Conservation (phyloP, 768 basidiomycete species). For the Stropharia rugosoannulata region DNA sequence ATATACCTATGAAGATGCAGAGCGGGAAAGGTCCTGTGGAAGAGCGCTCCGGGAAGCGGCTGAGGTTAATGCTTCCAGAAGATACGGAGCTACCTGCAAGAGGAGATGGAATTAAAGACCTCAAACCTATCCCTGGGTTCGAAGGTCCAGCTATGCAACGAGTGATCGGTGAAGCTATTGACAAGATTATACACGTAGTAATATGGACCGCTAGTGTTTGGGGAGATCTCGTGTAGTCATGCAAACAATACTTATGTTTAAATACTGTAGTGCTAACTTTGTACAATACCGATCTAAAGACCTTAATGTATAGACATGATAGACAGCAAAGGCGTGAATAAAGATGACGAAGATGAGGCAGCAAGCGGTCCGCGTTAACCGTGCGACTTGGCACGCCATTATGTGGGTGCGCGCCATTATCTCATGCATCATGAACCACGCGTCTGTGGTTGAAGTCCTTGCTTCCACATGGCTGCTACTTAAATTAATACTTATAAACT, state of each 20-base stretch:
- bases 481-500: too few species aligned
- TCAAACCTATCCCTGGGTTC: slow-evolving; percentile 55
- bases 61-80: slow-evolving; percentile 14
- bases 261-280: background rate
- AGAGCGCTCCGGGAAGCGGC: slow-evolving; percentile 18
- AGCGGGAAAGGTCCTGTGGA: slow-evolving; percentile 27
- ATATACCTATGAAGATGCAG: slow-evolving; percentile 34
- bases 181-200: slow-evolving; percentile 39
- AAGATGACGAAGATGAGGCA: too few species aligned
- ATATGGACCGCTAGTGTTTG: slow-evolving; percentile 58
- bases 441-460: too few species aligned
- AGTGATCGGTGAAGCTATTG: slow-evolving; percentile 40
- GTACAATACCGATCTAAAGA: too few species aligned
- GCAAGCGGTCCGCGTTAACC: too few species aligned
- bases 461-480: too few species aligned
- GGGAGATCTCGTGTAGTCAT: slow-evolving; percentile 38
- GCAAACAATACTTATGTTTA: background rate
- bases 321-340: too few species aligned
- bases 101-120: slow-evolving; percentile 1
- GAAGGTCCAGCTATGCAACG: slow-evolving; percentile 57
- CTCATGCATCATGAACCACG: too few species aligned
- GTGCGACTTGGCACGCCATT: too few species aligned
- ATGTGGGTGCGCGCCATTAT: too few species aligned
- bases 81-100: background rate
- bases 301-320: too few species aligned